Percentiles rank a stretch among this genome's conserved stretches.
Conservation (phyloP, 2,329 filamentous ascomycete genomes). For the Emmonsia crescens region DNA sequence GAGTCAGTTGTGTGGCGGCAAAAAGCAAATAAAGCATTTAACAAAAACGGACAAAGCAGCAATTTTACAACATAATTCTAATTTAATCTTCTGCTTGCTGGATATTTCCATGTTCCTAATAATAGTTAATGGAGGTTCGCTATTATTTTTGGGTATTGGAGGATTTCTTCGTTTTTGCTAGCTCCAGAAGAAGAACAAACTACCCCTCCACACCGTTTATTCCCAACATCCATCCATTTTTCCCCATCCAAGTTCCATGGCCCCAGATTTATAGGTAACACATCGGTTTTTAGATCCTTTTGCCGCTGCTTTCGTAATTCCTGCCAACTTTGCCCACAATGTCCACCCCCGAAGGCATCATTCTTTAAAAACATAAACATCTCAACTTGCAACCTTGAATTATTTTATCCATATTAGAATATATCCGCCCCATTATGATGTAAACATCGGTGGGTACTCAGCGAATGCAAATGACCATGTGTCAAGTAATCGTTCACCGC, state of each 20-base stretch:
- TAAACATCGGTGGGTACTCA: neutral
- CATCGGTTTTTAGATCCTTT: neutral
- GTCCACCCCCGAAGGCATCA: neutral
- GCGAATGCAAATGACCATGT: neutral
- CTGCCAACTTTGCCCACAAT: neutral
- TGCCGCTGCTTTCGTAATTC: neutral
- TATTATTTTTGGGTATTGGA: neutral
- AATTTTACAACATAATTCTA: neutral
- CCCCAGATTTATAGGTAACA: neutral
- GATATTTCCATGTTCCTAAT: neutral
- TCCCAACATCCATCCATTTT: neutral
- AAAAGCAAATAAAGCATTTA: constrained; percentile 1
- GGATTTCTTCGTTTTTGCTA: neutral
- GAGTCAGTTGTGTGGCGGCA: neutral
- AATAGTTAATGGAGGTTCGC: neutral
- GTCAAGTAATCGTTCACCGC: neutral
- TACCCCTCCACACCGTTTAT: neutral
- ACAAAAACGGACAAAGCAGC: neutral
- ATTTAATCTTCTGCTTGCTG: neutral
- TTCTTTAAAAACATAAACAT: neutral
- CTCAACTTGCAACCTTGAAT: neutral
- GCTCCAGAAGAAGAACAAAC: neutral
- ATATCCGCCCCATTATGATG: neutral
- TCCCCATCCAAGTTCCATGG: neutral
- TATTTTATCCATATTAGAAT: neutral